Conservation (phyloP, 345 rosid species). For the Salix caprea region DNA sequence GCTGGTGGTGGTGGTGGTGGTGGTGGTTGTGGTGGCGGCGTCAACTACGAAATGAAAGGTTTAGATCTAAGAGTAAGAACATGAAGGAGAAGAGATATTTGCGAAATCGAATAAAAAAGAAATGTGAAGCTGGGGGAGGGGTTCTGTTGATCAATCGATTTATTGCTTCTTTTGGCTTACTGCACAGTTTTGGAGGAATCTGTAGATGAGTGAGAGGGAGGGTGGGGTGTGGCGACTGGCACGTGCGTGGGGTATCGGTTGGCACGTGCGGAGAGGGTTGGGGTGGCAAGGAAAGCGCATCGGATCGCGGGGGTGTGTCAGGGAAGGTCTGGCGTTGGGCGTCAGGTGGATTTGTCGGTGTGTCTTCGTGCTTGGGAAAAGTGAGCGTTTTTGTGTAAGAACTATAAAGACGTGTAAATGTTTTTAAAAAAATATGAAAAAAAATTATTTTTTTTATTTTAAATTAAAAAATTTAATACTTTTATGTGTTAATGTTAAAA, state of each 20-base stretch:
- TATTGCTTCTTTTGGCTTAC: not conserved
- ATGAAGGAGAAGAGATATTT: not conserved
- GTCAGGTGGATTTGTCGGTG: constrained; percentile 25
- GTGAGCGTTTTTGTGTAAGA: not conserved
- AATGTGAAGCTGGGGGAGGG: not conserved
- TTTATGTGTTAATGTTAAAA: too few species aligned
- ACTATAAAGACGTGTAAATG: too few species aligned
- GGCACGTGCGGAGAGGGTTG: too few species aligned
- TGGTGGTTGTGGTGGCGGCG: not conserved
- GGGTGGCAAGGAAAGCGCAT: constrained; percentile 2
- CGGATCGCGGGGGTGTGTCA: constrained; percentile 21
- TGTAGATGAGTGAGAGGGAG: not conserved
- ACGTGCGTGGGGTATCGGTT: not conserved
- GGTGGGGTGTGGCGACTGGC: not conserved
- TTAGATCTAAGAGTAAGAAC: not conserved
- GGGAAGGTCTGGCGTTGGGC: not conserved
- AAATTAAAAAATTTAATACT: too few species aligned
- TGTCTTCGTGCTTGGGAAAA: not conserved
- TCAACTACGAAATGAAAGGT: not conserved
- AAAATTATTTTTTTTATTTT: too few species aligned
- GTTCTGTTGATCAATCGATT: not conserved
- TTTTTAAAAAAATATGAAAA: too few species aligned
- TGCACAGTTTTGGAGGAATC: constrained; percentile 21
- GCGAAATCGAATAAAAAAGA: not conserved
- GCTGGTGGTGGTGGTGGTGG: not conserved